Conservation (phyloP, 1,284 basidiomycete species). For the Heliocybe sulcata region DNA sequence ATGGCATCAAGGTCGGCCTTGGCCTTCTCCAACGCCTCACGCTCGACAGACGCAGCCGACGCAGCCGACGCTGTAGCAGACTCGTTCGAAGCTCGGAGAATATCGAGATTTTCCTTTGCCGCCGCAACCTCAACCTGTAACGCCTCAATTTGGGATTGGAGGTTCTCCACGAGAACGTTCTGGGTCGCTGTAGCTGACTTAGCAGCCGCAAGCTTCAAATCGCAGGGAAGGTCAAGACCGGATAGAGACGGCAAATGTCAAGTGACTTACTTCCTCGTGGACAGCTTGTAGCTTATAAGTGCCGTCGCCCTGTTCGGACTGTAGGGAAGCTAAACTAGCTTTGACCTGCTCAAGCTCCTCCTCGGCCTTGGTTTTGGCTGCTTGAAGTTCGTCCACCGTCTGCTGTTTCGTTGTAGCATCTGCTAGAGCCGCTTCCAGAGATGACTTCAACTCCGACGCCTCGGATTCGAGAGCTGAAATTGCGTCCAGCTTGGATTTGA, state of each 20-base stretch:
- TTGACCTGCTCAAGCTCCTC: constrained; percentile 37
- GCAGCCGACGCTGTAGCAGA: constrained; percentile 33
- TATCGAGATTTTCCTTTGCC: constrained; percentile 47
- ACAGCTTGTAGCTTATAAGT: constrained; percentile 30
- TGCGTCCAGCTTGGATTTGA: constrained; percentile 42
- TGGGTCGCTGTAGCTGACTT: constrained; percentile 33
- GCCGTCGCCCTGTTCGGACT: constrained; percentile 30
- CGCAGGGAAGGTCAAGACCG: not conserved
- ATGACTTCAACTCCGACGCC: constrained; percentile 39
- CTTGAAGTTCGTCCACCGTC: constrained; percentile 37
- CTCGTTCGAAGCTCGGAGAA: constrained; percentile 38
- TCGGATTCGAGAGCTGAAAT: constrained; percentile 45
- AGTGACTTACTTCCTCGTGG: constrained; percentile 40
- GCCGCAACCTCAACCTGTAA: constrained; percentile 44
- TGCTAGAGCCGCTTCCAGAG: constrained; percentile 38
- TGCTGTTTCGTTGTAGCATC: constrained; percentile 41
- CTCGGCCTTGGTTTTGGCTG: constrained; percentile 40
- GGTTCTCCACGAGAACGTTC: constrained; percentile 34
- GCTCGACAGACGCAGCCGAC: constrained; percentile 50
- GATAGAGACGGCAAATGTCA: not conserved
- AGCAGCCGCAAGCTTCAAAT: constrained; percentile 41
- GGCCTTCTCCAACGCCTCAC: constrained; percentile 57
- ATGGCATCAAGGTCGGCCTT: constrained; percentile 53
- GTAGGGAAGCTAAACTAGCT: constrained; percentile 32
- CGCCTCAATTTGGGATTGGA: constrained; percentile 43